Evolutionary conservation across 2,329 filamentous ascomycete species (phyloP), one percentile per base, ranked within the genome.

Genomic region (Aspergillus ochraceus): DNA sequence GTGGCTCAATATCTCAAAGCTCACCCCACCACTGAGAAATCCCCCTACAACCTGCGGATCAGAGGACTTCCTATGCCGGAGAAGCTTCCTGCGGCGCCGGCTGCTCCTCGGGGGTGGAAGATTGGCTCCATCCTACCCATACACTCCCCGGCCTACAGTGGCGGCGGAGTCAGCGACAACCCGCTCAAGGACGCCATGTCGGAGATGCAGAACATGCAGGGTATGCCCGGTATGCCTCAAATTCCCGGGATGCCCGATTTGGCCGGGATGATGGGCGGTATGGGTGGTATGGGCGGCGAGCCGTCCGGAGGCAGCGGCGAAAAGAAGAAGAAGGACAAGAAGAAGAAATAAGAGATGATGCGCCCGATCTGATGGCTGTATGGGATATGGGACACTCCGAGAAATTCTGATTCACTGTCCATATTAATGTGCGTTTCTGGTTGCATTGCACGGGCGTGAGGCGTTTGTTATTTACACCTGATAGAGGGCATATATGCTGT

Each of bases 121-220:
- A 89, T 98, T 76, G 87, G 87, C 62, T 87, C 86, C 60, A 87
- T 97, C 60, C 73, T 99, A 66, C 95, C 95, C 22, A 88, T 96
- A 64, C 90, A 96, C 71, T 96, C 90, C 63, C 88, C 93, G 0
- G 95, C 92, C 19, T 85, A 98, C 78, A 95, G 90, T 56, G 95
- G 95, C 9, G 95, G 95, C 11, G 95, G 95, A 39, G 91, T 98
- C 11, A 93, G 88, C 63, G 95, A 99, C 76, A 96, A 98, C 72
- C 86, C 97, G 62, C 88, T 98, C 71, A 92, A 95, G 81, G 93
- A 97, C 68, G 96, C 97, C 83, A 97, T 98, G 93, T 89, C 88
- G 71, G 92, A 96, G 80, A 96, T 98, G 91, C 81, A 84, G 65
- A 80, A 79, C 66, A 73, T 78, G 65, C 70, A 73, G 60, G 77